Percentiles rank a stretch among this genome's conserved stretches.
Conservation (phyloP, 768 basidiomycete genomes). For the Mycena olivaceomarginata region DNA sequence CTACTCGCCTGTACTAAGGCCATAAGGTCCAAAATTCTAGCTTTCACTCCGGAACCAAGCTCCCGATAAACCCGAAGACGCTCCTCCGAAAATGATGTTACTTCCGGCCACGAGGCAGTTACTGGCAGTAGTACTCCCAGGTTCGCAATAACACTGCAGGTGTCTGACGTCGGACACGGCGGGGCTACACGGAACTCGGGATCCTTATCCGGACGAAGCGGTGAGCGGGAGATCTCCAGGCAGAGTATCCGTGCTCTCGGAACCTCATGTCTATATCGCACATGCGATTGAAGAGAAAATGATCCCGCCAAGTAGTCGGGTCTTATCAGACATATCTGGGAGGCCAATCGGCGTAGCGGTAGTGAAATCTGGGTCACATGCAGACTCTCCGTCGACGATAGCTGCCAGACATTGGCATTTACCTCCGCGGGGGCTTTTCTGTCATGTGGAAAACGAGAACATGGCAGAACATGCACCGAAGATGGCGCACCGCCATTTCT, state of each 20-base stretch:
- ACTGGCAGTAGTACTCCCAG: too few relatives aligned
- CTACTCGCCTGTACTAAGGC: too few relatives aligned
- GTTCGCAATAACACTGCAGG: too few relatives aligned
- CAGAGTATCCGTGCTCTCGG: slow-evolving; percentile 16
- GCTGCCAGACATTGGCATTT: background rate
- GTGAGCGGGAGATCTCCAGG: background rate
- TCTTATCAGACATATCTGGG: slow-evolving; percentile 16
- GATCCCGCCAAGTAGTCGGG: background rate
- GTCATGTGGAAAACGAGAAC: too few relatives aligned
- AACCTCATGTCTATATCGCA: slow-evolving; percentile 16
- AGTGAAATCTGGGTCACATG: slow-evolving; percentile 4
- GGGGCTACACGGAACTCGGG: background rate
- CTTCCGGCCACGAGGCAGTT: background rate
- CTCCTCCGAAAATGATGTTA: background rate
- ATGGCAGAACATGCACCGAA: background rate
- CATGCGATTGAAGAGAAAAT: slow-evolving; percentile 2
- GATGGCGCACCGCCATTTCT: background rate
- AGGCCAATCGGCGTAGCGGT: too few relatives aligned
- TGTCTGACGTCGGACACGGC: background rate
- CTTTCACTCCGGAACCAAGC: too few relatives aligned
- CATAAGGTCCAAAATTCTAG: too few relatives aligned
- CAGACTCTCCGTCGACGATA: background rate
- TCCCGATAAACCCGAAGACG: slow-evolving; percentile 8
- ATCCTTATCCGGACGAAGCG: background rate
- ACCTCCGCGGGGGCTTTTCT: slow-evolving; percentile 10